These are phyloP conservation scores for Alternaria panax DNA, from an alignment of 2,329 filamentous ascomycete species.

Conservation along the genomic window DNA sequence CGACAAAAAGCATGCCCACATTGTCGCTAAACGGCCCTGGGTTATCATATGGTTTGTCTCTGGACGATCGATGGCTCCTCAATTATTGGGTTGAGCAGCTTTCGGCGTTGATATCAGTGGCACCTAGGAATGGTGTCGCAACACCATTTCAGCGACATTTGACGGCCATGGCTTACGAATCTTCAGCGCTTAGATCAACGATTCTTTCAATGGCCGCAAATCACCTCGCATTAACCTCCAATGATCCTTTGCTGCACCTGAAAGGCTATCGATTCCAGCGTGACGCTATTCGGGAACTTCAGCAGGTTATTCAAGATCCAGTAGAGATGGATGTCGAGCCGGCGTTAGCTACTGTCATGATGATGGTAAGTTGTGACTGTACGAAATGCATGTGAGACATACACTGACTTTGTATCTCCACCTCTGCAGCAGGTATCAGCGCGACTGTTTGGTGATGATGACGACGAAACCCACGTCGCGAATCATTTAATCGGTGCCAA, in stretches of 20 bases:
- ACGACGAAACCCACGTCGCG: slow-evolving; percentile 33
- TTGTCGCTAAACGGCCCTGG: slow-evolving; percentile 9
- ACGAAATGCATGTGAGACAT: too few species aligned
- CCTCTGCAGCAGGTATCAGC: slow-evolving; percentile 43
- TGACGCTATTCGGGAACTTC: slow-evolving; percentile 37
- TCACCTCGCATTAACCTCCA: slow-evolving; percentile 33
- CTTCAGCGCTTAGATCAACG: slow-evolving; percentile 37
- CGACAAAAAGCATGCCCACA: slow-evolving; percentile 14
- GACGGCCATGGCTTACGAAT: slow-evolving; percentile 37
- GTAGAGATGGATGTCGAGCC: slow-evolving; percentile 27
- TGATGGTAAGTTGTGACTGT: too few species aligned
- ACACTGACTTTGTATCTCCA: too few species aligned
- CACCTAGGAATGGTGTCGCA: slow-evolving; percentile 25
- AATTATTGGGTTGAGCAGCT: slow-evolving; percentile 40
- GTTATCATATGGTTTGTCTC: slow-evolving; percentile 23
- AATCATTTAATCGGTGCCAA: slow-evolving; percentile 43
- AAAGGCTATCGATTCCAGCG: slow-evolving; percentile 39
- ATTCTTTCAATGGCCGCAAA: slow-evolving; percentile 44
- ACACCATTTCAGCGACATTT: slow-evolving; percentile 40
- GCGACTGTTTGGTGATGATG: slow-evolving; percentile 32
- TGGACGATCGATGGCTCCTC: slow-evolving; percentile 32
- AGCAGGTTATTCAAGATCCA: slow-evolving; percentile 35
- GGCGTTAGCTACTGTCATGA: slow-evolving; percentile 41
- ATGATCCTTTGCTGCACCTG: slow-evolving; percentile 28
- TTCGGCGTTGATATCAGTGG: slow-evolving; percentile 35